Evolutionary conservation across 129 eudicot genomes (phyloP), one percentile per base, ranked within the genome.

Genomic region (Helichrysum umbraculigerum): DNA sequence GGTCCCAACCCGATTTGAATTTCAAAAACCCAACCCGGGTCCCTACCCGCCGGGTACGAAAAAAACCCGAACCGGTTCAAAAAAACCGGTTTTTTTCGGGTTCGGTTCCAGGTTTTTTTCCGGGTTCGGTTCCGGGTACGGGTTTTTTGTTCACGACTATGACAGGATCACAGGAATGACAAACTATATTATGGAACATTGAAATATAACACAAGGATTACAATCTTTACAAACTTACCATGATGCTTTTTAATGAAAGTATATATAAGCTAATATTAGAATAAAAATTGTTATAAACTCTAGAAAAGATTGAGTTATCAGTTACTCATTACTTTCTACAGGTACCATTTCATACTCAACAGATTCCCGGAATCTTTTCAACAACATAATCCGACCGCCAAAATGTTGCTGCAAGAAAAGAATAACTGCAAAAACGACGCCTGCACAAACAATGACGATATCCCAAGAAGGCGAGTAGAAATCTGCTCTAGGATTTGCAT

Each of bases 401-500:
- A 79, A 79, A 15, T 76, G 34, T 81, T 93, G 98, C 84, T 90
- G 98, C 73, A 93, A 37, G 82, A 58, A 82, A 25, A 88, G 51
- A 58, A 87, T 57, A 15, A 69, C 85, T 1, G 79, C 92, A 72
- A 90, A 82, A 68, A 73, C 47, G 6, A 93, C 2, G 42, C 89
- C 84, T 32, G 77, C 90, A 73, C 84, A 76, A 57, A 82, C 83
- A 57, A 90, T 85, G 16, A 77, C 51, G 17, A 85, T 58, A 77
- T 93, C 92, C 91, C 90, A 85, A 30, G 78, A 79, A 19, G 90
- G 78, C 11, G 96, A 85, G 83, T 86, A 90, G 62, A 78, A 79
- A 71, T 82, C 87, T 34, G 86, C 79, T 59, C 77, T 33, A 0
- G 87, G 89, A 75, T 85, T 83, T 50, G 92, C 92, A 47, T 88